phyloP scores from a whole-genome alignment of 371 early-diverging fungal species.

The Mortierella sp. region DNA sequence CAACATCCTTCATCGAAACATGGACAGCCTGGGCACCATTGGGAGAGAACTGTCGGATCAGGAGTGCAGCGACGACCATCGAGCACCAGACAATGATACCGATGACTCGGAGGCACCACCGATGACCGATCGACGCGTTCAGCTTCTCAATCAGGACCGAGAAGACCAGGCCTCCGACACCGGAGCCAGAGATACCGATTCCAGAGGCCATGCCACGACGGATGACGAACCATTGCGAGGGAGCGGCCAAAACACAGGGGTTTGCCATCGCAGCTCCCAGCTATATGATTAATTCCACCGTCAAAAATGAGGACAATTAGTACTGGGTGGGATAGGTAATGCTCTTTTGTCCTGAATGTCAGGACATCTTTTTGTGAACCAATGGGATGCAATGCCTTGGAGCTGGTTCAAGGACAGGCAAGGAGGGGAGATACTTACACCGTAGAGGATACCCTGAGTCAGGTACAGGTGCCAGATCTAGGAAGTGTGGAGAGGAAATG shows the following conservation, averaged over 20 bases:
- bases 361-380: not conserved
- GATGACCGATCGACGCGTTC: slow-evolving; percentile 59
- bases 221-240: slow-evolving; percentile 81
- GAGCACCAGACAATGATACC: slow-evolving; percentile 55
- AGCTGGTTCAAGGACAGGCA: too few species aligned
- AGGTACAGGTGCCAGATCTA: slow-evolving; percentile 56
- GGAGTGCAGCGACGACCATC: slow-evolving; percentile 29
- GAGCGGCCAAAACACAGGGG: slow-evolving; percentile 71
- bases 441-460: slow-evolving; percentile 47
- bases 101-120: slow-evolving; percentile 65
- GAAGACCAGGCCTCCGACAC: slow-evolving; percentile 74
- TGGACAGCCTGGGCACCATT: slow-evolving; percentile 31
- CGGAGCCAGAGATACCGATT: slow-evolving; percentile 77
- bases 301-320: not conserved
- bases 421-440: slow-evolving; percentile 19
- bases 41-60: slow-evolving; percentile 57
- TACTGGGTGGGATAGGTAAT: not conserved
- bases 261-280: slow-evolving; percentile 65
- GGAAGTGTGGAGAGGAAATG: not conserved
- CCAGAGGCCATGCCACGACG: slow-evolving; percentile 84
- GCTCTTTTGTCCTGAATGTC: not conserved
- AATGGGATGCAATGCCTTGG: not conserved
- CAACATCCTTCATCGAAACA: slow-evolving; percentile 37
- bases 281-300: slow-evolving; percentile 5
- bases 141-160: slow-evolving; percentile 65